phyloP scores from a whole-genome alignment of 495 filamentous ascomycete species.

The Tuber borchii region DNA sequence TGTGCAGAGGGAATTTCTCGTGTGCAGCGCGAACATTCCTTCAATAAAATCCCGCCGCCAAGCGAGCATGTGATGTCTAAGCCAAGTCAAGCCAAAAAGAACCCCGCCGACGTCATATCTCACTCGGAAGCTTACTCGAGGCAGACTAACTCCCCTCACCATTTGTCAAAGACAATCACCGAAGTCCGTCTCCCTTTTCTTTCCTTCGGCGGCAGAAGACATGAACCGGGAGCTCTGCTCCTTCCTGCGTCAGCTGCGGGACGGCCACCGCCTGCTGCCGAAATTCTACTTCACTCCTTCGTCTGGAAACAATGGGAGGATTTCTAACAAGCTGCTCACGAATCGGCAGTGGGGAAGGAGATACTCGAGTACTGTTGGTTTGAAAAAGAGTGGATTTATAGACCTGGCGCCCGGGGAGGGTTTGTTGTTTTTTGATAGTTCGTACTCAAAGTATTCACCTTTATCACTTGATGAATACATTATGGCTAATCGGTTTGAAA shows the following conservation, averaged over 20 bases:
- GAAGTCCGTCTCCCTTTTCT: neutral
- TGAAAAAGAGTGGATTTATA: conserved; percentile 67
- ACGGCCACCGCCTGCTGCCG: neutral
- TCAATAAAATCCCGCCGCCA: neutral
- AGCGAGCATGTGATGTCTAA: neutral
- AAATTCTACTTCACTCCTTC: neutral
- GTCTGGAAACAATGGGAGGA: neutral
- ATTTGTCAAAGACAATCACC: neutral
- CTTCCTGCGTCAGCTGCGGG: conserved; percentile 6
- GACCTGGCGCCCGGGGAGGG: conserved; percentile 61
- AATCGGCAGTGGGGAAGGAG: conserved; percentile 5
- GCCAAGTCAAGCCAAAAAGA: neutral
- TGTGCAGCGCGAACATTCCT: neutral
- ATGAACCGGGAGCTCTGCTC: conserved; percentile 28
- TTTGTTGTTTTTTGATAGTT: conserved; percentile 86
- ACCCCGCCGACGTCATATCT: neutral
- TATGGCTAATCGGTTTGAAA: neutral
- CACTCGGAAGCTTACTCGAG: neutral
- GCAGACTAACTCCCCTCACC: neutral
- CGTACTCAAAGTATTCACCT: conserved; percentile 33
- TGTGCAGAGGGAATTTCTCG: neutral
- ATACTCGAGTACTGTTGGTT: conserved; percentile 23
- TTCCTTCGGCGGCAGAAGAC: neutral
- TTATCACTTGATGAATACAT: neutral
- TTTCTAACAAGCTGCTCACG: neutral